phyloP scores from a whole-genome alignment of 2,329 filamentous ascomycete genomes.

The Scytalidium lignicola region DNA sequence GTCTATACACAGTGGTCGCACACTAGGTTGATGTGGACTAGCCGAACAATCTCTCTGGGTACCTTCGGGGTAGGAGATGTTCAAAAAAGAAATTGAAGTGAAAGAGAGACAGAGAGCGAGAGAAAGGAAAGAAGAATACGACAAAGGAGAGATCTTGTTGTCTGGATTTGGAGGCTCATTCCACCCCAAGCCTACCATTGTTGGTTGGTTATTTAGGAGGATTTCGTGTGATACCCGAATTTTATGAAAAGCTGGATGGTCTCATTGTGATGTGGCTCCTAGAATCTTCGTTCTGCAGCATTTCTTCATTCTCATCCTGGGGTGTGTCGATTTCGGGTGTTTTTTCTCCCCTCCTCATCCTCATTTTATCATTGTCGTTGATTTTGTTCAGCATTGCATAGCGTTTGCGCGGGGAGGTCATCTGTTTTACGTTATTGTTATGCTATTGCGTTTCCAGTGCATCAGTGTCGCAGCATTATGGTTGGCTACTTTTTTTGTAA shows the following conservation, averaged over 20 bases:
- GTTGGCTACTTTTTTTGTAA: neutral
- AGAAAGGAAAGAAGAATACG: neutral
- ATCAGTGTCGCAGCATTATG: neutral
- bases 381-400: neutral
- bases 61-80: neutral
- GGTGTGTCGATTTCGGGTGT: neutral
- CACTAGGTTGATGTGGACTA: conserved; percentile 21
- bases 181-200: neutral
- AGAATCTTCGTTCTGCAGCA: conserved; percentile 1
- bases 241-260: neutral
- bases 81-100: neutral
- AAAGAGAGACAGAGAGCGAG: too few species aligned
- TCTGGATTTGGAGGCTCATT: conserved; percentile 1
- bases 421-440: neutral
- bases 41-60: neutral
- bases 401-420: neutral
- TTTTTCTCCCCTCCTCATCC: neutral
- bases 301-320: neutral
- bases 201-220: conserved; percentile 1
- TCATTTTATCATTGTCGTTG: neutral
- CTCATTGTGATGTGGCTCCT: neutral
- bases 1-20: conserved; percentile 29
- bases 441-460: neutral
- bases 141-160: conserved; percentile 1
- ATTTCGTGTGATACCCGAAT: neutral